phyloP scores from a whole-genome alignment of 1,139 yeast genomes.

The Yamadazyma sp. region DNA sequence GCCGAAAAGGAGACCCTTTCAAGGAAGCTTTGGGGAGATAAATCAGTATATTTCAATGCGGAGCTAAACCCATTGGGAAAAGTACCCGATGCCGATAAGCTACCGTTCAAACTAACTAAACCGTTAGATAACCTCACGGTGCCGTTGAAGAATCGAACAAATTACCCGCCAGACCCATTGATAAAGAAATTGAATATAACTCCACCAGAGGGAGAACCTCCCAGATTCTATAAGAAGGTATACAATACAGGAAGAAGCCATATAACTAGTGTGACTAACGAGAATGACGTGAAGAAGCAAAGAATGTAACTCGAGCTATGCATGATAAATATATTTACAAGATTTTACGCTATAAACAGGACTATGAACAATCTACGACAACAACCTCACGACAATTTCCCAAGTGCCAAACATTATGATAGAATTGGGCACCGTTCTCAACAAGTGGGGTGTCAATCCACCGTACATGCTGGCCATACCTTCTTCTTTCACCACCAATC shows the following conservation, averaged over 20 bases:
- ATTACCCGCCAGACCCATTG: slow-evolving; percentile 28
- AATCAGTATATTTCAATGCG: slow-evolving; percentile 45
- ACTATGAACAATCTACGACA: slow-evolving; percentile 35
- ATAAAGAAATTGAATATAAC: slow-evolving; percentile 25
- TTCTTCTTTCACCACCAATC: slow-evolving; percentile 80
- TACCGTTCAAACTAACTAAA: slow-evolving; percentile 6
- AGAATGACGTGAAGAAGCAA: slow-evolving; percentile 2
- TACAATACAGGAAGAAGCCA: slow-evolving; percentile 26
- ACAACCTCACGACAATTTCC: slow-evolving; percentile 82
- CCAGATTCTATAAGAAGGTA: slow-evolving; percentile 40
- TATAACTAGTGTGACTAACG: slow-evolving; percentile 6
- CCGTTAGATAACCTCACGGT: slow-evolving; percentile 23
- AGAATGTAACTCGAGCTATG: no score
- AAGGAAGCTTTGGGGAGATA: slow-evolving; percentile 35
- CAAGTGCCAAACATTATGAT: slow-evolving; percentile 99
- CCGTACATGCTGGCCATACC: slow-evolving; percentile 95
- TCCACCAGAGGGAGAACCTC: slow-evolving; percentile 42
- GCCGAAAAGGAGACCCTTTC: slow-evolving; percentile 17
- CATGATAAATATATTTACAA: slow-evolving; percentile 13
- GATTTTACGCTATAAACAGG: slow-evolving; percentile 8
- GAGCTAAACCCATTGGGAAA: slow-evolving; percentile 49
- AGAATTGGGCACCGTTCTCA: slow-evolving; percentile 96
- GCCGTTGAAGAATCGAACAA: slow-evolving; percentile 22
- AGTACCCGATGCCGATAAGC: slow-evolving; percentile 25
- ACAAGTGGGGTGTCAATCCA: slow-evolving; percentile 93